Conservation (phyloP, 1,284 basidiomycete species). For the Sanguinoderma infundibulare region DNA sequence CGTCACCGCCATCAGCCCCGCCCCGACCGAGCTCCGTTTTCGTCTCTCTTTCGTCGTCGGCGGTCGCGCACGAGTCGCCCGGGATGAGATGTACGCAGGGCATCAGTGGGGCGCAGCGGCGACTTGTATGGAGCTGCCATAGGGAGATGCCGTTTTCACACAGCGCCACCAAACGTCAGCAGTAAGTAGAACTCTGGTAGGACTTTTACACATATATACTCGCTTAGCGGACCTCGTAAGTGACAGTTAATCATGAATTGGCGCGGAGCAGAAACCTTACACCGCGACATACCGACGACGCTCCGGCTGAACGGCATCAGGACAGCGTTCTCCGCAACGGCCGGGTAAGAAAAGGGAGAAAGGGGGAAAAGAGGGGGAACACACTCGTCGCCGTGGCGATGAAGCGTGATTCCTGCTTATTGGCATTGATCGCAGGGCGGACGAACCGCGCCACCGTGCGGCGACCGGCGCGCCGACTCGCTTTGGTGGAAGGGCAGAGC, state of each 20-base stretch:
- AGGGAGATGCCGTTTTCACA: not conserved
- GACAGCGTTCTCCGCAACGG: not conserved
- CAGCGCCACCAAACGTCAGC: not conserved
- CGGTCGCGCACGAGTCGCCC: not conserved
- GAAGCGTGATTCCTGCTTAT: not conserved
- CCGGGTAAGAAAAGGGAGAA: not conserved
- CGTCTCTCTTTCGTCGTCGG: not conserved
- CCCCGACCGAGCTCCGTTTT: not conserved
- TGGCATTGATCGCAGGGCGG: not conserved
- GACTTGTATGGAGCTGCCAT: not conserved
- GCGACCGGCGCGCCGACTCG: too few relatives aligned
- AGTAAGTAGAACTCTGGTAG: too few relatives aligned
- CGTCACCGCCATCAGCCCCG: not conserved
- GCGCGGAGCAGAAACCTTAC: too few relatives aligned
- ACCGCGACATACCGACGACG: too few relatives aligned
- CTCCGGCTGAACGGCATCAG: not conserved
- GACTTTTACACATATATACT: too few relatives aligned
- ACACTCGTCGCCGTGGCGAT: not conserved
- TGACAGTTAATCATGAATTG: too few relatives aligned
- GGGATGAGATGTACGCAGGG: not conserved
- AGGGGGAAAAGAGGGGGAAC: not conserved
- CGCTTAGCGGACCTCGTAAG: too few relatives aligned
- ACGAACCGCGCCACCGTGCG: too few relatives aligned
- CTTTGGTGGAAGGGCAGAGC: too few relatives aligned
- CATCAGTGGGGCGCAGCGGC: not conserved